Percentiles rank a stretch among this genome's conserved stretches.
phyloP scores from a whole-genome alignment of 768 basidiomycete species.

The Agrocybe praecox region DNA sequence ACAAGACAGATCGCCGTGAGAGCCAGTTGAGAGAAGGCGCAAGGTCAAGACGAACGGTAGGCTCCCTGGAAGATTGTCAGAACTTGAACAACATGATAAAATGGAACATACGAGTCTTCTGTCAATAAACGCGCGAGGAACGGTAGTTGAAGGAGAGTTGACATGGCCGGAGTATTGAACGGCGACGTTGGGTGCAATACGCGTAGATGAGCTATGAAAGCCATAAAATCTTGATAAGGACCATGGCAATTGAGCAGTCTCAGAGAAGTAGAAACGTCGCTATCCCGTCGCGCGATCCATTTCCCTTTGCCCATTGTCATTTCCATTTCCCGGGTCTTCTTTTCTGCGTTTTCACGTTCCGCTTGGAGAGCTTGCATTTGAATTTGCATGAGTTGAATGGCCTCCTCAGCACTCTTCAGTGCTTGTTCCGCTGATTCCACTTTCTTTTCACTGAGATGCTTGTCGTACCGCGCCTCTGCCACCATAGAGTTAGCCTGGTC shows the following conservation, averaged over 20 bases:
- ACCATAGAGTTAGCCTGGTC: slow-evolving; percentile 97
- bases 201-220: slow-evolving; percentile 79
- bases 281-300: slow-evolving; percentile 51
- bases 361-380: slow-evolving; percentile 78
- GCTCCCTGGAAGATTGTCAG: slow-evolving; percentile 60
- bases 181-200: slow-evolving; percentile 62
- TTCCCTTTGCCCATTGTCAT: slow-evolving; percentile 68
- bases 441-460: slow-evolving; percentile 67
- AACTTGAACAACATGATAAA: background rate
- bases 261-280: slow-evolving; percentile 29
- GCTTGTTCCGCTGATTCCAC: slow-evolving; percentile 77
- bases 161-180: slow-evolving; percentile 60
- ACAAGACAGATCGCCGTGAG: slow-evolving; percentile 79
- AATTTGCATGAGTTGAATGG: slow-evolving; percentile 79
- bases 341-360: slow-evolving; percentile 67
- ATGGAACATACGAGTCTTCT: slow-evolving; percentile 80
- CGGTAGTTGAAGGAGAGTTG: slow-evolving; percentile 74
- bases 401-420: slow-evolving; percentile 83
- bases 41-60: slow-evolving; percentile 89
- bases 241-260: slow-evolving; percentile 67
- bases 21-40: slow-evolving; percentile 95
- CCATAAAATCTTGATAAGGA: slow-evolving; percentile 80
- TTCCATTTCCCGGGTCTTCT: slow-evolving; percentile 49
- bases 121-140: slow-evolving; percentile 73
- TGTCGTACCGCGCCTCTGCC: slow-evolving; percentile 83